A percentile compares a stretch with the other conserved stretches of the same genome.
Evolutionary conservation across 2,329 filamentous ascomycete genomes (phyloP).

Genomic region (Tricladium varicosporioides): DNA sequence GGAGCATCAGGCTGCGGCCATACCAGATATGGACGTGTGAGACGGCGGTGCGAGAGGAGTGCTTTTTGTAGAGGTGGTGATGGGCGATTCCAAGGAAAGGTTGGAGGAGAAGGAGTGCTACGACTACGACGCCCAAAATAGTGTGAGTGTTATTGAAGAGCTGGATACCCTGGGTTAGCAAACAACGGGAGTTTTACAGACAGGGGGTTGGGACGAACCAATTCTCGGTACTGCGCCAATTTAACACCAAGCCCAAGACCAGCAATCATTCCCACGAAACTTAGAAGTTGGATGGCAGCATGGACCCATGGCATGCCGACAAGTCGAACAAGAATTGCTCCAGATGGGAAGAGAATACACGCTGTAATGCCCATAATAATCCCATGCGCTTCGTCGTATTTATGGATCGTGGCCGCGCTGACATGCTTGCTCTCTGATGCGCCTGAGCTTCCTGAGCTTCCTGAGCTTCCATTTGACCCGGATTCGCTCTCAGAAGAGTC

Average conservation of each 20-base stretch:
- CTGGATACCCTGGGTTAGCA: too few species aligned
- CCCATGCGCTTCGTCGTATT: constrained; percentile 46
- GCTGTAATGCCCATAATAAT: constrained; percentile 61
- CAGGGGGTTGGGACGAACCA: constrained; percentile 22
- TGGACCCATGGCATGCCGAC: constrained; percentile 52
- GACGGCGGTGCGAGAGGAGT: too few species aligned
- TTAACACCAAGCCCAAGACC: constrained; percentile 58
- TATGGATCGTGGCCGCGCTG: background rate
- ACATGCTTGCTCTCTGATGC: background rate
- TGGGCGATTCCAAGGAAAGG: too few species aligned
- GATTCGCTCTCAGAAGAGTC: background rate
- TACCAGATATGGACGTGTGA: too few species aligned
- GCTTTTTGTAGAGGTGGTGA: too few species aligned
- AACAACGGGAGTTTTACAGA: too few species aligned
- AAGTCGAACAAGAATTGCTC: constrained; percentile 58
- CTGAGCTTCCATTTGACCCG: background rate
- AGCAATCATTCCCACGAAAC: constrained; percentile 56
- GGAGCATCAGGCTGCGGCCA: too few species aligned
- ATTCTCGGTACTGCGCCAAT: constrained; percentile 39
- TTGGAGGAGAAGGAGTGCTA: too few species aligned
- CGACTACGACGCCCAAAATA: too few species aligned
- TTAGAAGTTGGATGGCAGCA: constrained; percentile 51
- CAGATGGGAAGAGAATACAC: constrained; percentile 57
- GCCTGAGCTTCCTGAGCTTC: background rate
- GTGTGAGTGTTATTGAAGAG: too few species aligned